Base-by-base conservation (phyloP, 176 grass and related monocot genomes). In the Carex littledalei region DNA sequence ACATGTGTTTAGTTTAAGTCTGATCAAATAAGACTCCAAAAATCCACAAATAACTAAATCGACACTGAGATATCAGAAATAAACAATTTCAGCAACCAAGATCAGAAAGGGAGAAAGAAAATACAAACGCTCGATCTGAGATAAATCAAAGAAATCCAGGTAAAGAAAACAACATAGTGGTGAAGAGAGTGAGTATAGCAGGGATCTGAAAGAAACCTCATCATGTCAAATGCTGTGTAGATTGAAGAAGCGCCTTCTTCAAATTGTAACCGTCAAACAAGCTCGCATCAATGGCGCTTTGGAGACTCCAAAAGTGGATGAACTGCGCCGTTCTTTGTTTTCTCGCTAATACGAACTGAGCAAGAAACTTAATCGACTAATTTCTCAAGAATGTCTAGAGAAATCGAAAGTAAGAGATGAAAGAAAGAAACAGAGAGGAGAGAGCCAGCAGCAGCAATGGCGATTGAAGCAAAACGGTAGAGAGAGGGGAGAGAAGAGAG, bases 151-250 rank as follows among this genome's bases (percentile, higher is more conserved):
- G 21, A 47, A 71, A 86, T 76, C 81, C 66, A 57, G 74, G 74
- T 57, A 56, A 16, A 77, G 55, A 32, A 24, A 56, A 17, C 22
- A 56, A 17, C 52, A 56, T 18, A 78, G 65, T 66, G 21, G 53
- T 39, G 59, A 62, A 63, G 80, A 78, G 52, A 57, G 52, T 78
- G 50, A 78, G 24, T 78, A 7, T 56, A 35, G 22, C 29, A 64
- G 63, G 84, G 89, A 91, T 91, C 91, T 91, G 84, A 69, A 79
- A 67, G 54, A 13, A 68, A 96, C 91, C 89, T 91, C 68, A 88
- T 91, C 81, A 91, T 86, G 58, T 91, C 86, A 86, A 91, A 91
- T 93, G 91, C 85, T 56, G 91, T 58, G 17, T 59, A 0, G 76
- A 85, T 43, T 57, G 86, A 88, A 41, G 84, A 57, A 10, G 86